Evolutionary conservation across 2,329 filamentous ascomycete species (phyloP).

Genomic region (Fusarium veterinarium): DNA sequence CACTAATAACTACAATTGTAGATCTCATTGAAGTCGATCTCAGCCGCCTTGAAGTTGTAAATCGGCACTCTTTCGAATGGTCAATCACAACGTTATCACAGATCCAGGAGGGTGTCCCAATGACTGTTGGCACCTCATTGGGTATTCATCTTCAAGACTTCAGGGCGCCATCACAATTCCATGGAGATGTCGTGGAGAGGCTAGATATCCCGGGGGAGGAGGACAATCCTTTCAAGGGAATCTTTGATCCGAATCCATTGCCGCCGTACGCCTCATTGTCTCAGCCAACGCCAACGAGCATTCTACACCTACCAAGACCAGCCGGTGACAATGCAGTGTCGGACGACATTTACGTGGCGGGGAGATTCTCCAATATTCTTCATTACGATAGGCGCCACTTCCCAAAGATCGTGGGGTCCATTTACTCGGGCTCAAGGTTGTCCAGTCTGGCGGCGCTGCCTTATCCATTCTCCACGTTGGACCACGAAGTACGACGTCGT

Average conservation of each 20-base stretch:
- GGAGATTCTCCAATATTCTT: slow-evolving; percentile 87
- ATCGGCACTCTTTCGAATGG: slow-evolving; percentile 79
- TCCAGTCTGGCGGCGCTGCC: slow-evolving; percentile 78
- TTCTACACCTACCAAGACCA: slow-evolving; percentile 77
- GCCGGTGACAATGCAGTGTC: slow-evolving; percentile 67
- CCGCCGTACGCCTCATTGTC: slow-evolving; percentile 77
- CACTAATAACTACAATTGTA: slow-evolving; percentile 24
- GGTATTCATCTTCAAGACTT: slow-evolving; percentile 87
- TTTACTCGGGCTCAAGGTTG: slow-evolving; percentile 85
- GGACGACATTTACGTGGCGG: slow-evolving; percentile 87
- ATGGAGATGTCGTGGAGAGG: slow-evolving; percentile 51
- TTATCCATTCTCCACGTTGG: slow-evolving; percentile 72
- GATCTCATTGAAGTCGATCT: slow-evolving; percentile 86
- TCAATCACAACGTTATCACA: slow-evolving; percentile 86
- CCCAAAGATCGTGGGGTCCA: slow-evolving; percentile 78
- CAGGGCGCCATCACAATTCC: slow-evolving; percentile 57
- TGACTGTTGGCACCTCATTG: slow-evolving; percentile 86
- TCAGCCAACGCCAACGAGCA: slow-evolving; percentile 83
- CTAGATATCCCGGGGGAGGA: slow-evolving; percentile 47
- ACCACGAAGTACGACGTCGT: slow-evolving; percentile 67
- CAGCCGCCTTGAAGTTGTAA: slow-evolving; percentile 74
- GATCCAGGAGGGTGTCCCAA: slow-evolving; percentile 71
- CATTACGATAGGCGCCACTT: slow-evolving; percentile 92
- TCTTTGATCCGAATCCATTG: slow-evolving; percentile 65
- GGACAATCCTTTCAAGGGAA: slow-evolving; percentile 49